Percentiles rank a stretch among this genome's conserved stretches.
Evolutionary conservation across 164 flowering plant genomes (phyloP).

Genomic region (Dillenia turbinata): DNA sequence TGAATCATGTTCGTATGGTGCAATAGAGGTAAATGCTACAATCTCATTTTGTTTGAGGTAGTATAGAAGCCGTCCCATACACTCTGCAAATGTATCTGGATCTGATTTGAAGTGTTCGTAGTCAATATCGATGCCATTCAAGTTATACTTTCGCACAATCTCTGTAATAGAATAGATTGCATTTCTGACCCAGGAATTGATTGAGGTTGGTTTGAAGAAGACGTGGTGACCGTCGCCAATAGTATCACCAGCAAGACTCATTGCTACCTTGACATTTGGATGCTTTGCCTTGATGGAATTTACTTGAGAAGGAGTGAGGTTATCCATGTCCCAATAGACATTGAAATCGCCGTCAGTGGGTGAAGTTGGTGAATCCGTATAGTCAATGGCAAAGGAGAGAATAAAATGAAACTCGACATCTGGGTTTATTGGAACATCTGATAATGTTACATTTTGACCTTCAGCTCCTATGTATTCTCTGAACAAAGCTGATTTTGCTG

Average conservation of each 20-base stretch:
- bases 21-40: conserved; percentile 10
- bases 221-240: no score
- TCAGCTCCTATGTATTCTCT: conserved; percentile 8
- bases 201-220: no score
- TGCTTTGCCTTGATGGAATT: conserved; percentile 2
- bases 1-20: conserved; percentile 12
- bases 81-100: conserved; percentile 9
- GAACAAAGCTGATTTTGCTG: conserved; percentile 3
- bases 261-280: conserved; percentile 1
- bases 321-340: no score
- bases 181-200: not conserved
- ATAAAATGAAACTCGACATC: conserved; percentile 4
- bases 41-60: conserved; percentile 7
- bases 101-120: conserved; percentile 10
- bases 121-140: conserved; percentile 18
- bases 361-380: not conserved
- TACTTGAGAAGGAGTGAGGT: no score
- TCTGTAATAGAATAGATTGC: not conserved
- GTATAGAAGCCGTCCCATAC: conserved; percentile 2
- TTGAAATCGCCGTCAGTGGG: conserved; percentile 1
- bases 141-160: conserved; percentile 4
- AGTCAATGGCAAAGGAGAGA: conserved; percentile 5
- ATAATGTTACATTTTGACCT: no score
- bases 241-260: not conserved
- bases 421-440: not conserved